A percentile compares a stretch with the other conserved stretches of the same genome.
These are phyloP conservation scores for Tardiomyces blankii DNA, from an alignment of 1,139 yeast genomes.

Conservation along the genomic window DNA sequence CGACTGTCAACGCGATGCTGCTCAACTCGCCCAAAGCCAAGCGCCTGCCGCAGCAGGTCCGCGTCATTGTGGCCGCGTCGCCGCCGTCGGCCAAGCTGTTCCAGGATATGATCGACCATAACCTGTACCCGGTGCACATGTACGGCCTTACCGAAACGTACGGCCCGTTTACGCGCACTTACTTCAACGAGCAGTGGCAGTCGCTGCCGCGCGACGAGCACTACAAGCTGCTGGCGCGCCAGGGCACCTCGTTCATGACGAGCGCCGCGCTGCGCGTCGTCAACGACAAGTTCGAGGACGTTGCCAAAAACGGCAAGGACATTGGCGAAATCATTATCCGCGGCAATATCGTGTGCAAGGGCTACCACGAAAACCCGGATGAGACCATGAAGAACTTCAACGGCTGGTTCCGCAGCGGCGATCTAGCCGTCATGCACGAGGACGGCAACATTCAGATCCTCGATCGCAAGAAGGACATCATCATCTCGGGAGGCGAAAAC, in stretches of 20 bases:
- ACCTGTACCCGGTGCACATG: conserved; percentile 41
- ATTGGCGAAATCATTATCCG: conserved; percentile 28
- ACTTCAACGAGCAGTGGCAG: conserved; percentile 25
- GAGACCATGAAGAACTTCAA: conserved; percentile 45
- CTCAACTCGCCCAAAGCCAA: conserved; percentile 23
- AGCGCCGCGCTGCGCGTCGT: conserved; percentile 35
- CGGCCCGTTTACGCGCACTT: conserved; percentile 27
- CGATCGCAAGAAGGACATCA: conserved; percentile 72
- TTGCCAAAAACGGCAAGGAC: conserved; percentile 32
- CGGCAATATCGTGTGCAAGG: conserved; percentile 41
- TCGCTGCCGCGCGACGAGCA: conserved; percentile 12
- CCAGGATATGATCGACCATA: conserved; percentile 24
- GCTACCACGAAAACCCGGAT: conserved; percentile 47
- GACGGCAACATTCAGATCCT: conserved; percentile 52
- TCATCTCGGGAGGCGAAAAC: conserved; percentile 75
- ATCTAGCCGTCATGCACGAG: conserved; percentile 48
- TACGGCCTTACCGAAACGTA: conserved; percentile 55
- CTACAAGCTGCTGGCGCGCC: conserved; percentile 24
- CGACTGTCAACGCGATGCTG: conserved; percentile 29
- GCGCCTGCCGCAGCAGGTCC: conserved; percentile 18
- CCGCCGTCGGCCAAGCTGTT: conserved; percentile 28
- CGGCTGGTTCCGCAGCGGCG: conserved; percentile 79
- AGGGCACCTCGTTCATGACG: conserved; percentile 26
- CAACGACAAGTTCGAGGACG: conserved; percentile 36
- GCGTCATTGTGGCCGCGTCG: conserved; percentile 30